Evolutionary conservation across 352 stramenopile species (phyloP).

Genomic region (Pythium grandisporangium): DNA sequence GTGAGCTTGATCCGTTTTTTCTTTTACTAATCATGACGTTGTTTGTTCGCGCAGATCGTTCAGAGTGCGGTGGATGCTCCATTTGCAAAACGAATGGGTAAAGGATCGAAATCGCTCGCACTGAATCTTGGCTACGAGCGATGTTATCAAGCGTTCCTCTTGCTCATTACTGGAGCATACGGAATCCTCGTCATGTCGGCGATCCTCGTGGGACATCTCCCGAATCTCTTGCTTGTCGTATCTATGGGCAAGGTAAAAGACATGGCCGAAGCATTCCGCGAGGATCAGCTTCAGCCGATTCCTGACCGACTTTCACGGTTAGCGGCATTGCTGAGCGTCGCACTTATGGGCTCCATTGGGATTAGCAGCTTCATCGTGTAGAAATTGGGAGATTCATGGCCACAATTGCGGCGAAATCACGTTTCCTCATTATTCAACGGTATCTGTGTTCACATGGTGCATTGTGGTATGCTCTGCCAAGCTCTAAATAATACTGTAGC

Average conservation of each 20-base stretch:
- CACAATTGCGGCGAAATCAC: no score
- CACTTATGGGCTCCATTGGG: constrained; percentile 47
- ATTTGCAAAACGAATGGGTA: constrained; percentile 48
- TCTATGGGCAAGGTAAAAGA: constrained; percentile 52
- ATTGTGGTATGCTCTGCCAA: no score
- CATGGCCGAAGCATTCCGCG: constrained; percentile 57
- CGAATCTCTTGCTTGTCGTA: constrained; percentile 54
- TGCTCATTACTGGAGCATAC: constrained; percentile 52
- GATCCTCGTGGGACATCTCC: constrained; percentile 44
- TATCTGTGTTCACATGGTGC: no score
- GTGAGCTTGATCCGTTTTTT: not conserved
- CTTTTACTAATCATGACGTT: not conserved
- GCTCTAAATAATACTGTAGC: no score
- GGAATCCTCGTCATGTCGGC: constrained; percentile 36
- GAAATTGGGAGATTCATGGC: no score
- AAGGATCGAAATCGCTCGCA: constrained; percentile 34
- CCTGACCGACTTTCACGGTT: constrained; percentile 43
- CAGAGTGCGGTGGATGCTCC: constrained; percentile 68
- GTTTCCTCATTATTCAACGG: no score
- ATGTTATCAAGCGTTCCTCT: constrained; percentile 53
- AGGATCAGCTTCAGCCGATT: constrained; percentile 51
- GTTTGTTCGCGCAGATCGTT: constrained; percentile 22
- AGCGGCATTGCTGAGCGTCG: constrained; percentile 24
- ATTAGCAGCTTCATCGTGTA: constrained; percentile 23
- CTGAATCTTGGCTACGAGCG: constrained; percentile 43